Conservation (phyloP, 2,329 filamentous ascomycete species). For the Metarhizium guizhouense region DNA sequence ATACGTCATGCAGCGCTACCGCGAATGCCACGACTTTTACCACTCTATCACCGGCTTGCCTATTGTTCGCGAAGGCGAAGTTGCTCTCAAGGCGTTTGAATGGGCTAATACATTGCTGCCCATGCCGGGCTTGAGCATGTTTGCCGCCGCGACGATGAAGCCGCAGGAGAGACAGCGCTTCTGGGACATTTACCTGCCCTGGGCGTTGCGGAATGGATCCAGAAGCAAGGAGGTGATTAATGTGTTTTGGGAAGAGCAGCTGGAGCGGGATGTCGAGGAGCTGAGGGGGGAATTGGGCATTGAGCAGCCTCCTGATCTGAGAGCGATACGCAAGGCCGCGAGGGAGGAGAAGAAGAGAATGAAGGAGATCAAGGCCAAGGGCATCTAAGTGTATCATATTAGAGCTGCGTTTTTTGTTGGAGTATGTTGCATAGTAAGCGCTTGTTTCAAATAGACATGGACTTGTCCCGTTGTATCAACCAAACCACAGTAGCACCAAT, state of each 20-base stretch:
- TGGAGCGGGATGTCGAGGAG: conserved; percentile 73
- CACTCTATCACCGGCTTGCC: conserved; percentile 89
- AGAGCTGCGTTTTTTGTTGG: not conserved
- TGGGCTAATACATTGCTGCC: conserved; percentile 90
- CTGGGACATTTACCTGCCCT: conserved; percentile 70
- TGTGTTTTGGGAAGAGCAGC: conserved; percentile 94
- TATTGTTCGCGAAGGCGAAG: conserved; percentile 86
- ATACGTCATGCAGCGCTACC: conserved; percentile 97
- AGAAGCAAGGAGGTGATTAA: conserved; percentile 77
- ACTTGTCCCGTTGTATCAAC: not conserved
- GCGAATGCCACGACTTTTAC: conserved; percentile 96
- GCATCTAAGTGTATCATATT: not conserved
- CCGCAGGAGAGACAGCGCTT: conserved; percentile 70
- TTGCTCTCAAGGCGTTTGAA: conserved; percentile 96
- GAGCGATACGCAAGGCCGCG: conserved; percentile 63
- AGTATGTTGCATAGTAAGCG: not conserved
- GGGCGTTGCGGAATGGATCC: conserved; percentile 80
- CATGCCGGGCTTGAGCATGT: conserved; percentile 84
- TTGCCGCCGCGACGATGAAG: conserved; percentile 82
- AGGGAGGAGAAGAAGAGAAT: conserved; percentile 59
- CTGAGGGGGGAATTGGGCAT: conserved; percentile 70
- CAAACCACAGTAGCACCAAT: not conserved
- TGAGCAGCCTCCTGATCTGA: conserved; percentile 79
- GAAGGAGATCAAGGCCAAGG: conserved; percentile 30
- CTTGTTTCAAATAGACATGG: not conserved